Percentiles rank a stretch among this genome's conserved stretches.
phyloP scores from a whole-genome alignment of 345 rosid genomes.

The Hypericum androsaemum region DNA sequence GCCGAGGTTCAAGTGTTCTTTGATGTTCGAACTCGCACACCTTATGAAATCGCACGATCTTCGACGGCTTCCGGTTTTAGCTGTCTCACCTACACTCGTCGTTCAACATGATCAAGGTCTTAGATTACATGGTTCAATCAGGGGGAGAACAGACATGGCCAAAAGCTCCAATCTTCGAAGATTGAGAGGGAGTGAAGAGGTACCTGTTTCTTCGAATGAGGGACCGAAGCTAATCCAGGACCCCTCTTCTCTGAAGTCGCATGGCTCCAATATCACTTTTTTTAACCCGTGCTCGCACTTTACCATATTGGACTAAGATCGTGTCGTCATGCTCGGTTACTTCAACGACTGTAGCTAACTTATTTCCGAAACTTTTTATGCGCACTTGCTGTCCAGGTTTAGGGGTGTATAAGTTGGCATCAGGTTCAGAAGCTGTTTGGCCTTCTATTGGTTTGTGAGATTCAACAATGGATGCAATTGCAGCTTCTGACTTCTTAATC shows the following conservation, averaged over 20 bases:
- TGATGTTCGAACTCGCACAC: conserved; percentile 49
- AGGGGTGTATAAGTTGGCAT: conserved; percentile 35
- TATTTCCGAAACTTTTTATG: conserved; percentile 61
- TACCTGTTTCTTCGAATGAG: conserved; percentile 45
- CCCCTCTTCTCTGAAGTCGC: conserved; percentile 20
- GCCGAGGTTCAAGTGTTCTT: conserved; percentile 76
- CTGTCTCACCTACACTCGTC: conserved; percentile 28
- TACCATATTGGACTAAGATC: conserved; percentile 69
- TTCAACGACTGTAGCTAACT: conserved; percentile 68
- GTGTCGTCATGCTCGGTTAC: conserved; percentile 53
- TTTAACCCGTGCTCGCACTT: conserved; percentile 62
- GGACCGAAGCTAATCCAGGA: conserved; percentile 17
- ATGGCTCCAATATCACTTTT: conserved; percentile 43
- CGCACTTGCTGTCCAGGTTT: conserved; percentile 62
- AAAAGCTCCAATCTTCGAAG: too few species aligned
- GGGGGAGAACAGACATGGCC: neutral
- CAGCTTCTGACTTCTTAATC: conserved; percentile 49
- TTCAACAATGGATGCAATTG: conserved; percentile 53
- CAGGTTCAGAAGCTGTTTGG: conserved; percentile 22
- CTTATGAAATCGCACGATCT: conserved; percentile 25
- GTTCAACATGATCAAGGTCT: conserved; percentile 8
- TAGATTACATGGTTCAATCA: neutral
- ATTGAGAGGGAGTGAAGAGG: neutral
- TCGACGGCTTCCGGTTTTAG: conserved; percentile 12
- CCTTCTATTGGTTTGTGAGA: conserved; percentile 34